These are phyloP conservation scores for Blumeriella jaapii DNA, from an alignment of 2,329 filamentous ascomycete genomes.

Conservation along the genomic window DNA sequence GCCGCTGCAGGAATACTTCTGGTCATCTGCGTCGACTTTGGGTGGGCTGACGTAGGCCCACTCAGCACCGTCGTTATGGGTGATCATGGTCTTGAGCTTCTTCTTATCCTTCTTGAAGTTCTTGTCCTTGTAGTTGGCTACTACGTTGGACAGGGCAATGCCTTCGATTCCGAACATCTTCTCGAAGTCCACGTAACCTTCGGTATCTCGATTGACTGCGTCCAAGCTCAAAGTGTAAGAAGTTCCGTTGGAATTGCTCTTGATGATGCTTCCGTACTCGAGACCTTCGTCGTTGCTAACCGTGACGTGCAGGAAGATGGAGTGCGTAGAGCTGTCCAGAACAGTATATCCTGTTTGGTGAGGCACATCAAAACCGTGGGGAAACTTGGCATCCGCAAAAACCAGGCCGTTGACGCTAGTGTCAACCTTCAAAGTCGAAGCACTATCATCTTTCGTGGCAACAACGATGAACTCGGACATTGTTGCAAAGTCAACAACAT, in stretches of 20 bases:
- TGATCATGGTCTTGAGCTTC: constrained; percentile 80
- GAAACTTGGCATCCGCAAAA: constrained; percentile 79
- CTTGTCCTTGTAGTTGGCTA: constrained; percentile 56
- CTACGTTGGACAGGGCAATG: constrained; percentile 75
- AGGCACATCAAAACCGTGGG: constrained; percentile 67
- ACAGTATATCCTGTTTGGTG: constrained; percentile 83
- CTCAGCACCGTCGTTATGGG: constrained; percentile 87
- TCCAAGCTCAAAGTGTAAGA: constrained; percentile 78
- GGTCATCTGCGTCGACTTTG: constrained; percentile 54
- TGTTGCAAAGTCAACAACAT: constrained; percentile 77
- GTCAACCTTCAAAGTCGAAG: constrained; percentile 61
- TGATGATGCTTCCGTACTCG: constrained; percentile 79
- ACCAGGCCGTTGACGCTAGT: constrained; percentile 73
- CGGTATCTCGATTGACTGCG: constrained; percentile 67
- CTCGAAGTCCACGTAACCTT: constrained; percentile 86
- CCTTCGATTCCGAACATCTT: constrained; percentile 90
- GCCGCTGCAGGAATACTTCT: constrained; percentile 57
- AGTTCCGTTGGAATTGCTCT: constrained; percentile 97
- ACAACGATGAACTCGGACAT: constrained; percentile 97
- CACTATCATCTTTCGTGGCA: constrained; percentile 54
- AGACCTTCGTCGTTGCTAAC: constrained; percentile 53
- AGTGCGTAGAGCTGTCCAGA: constrained; percentile 86
- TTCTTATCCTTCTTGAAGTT: constrained; percentile 52
- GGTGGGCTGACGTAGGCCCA: constrained; percentile 75
- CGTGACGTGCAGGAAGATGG: constrained; percentile 87